Conservation (phyloP, 805 yeast genomes). For the Yarrowia sp. region DNA sequence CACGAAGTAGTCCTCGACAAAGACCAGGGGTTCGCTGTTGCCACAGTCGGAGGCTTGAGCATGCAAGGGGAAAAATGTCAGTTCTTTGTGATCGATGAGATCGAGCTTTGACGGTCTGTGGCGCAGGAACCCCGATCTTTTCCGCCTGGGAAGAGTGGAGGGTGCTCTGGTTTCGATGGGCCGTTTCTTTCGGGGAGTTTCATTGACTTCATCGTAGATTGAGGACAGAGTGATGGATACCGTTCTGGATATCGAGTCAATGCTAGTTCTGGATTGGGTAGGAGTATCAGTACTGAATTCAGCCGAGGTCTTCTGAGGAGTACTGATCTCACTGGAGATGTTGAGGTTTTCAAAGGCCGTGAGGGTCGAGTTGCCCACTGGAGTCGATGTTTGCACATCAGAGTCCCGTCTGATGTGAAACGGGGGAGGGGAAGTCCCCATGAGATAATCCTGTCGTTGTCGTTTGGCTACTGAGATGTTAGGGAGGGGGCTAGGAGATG, state of each 20-base stretch:
- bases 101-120: slow-evolving; percentile 51
- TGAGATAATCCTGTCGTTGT: slow-evolving; percentile 26
- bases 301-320: not conserved
- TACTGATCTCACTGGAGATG: not conserved
- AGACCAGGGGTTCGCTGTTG: slow-evolving; percentile 41
- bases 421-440: slow-evolving; percentile 29
- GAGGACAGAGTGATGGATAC: slow-evolving; percentile 24
- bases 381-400: slow-evolving; percentile 23
- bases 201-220: slow-evolving; percentile 19
- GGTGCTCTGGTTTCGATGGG: slow-evolving; percentile 30
- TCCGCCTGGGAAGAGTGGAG: slow-evolving; percentile 34
- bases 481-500: slow-evolving; percentile 28
- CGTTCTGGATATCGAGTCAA: not conserved
- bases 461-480: slow-evolving; percentile 23
- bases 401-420: slow-evolving; percentile 35
- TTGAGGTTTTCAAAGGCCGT: slow-evolving; percentile 2
- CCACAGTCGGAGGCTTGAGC: slow-evolving; percentile 39
- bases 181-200: slow-evolving; percentile 32
- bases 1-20: slow-evolving; percentile 48
- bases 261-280: not conserved
- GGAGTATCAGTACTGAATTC: slow-evolving; percentile 9
- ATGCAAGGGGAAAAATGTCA: slow-evolving; percentile 51
- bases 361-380: not conserved
- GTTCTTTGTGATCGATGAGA: slow-evolving; percentile 50
- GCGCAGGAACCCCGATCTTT: slow-evolving; percentile 36